Evolutionary conservation across 2,329 filamentous ascomycete species (phyloP), one percentile per base, ranked within the genome.

Genomic region (Penicillium hordei): DNA sequence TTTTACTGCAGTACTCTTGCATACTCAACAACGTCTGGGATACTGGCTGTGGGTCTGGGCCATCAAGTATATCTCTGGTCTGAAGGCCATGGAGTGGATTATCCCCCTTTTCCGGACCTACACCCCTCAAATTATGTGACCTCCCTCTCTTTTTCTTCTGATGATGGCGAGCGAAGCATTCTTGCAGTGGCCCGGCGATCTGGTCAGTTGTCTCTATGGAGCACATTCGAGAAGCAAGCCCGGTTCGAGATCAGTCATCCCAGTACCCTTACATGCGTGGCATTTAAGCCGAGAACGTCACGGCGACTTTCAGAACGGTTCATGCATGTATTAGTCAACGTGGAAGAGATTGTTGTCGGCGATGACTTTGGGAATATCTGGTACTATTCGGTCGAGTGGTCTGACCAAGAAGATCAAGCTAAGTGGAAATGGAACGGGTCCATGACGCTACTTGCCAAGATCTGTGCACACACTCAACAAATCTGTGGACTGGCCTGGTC

Each of bases 401-500:
- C 83, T 1, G 74, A 74, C 44, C 72, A 80, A 52, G 75, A 71
- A 49, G 75, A 82, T 40, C 86, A 82, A 76, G 86, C 90, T 67
- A 81, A 90, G 6, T 84, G 89, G 69, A 84, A 83, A 50, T 96
- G 91, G 90, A 82, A 86, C 31, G 92, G 93, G 15, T 83, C 86
- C 34, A 87, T 96, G 79, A 90, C 84, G 1, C 79, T 97, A 25
- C 78, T 96, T 51, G 88, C 89, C 23, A 87, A 87, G 63, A 88
- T 97, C 65, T 82, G 82, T 33, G 85, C 91, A 8, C 93, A 97
- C 71, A 85, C 82, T 1, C 92, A 97, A 74, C 93, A 97, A 70
- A 88, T 99, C 54, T 99, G 94, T 68, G 93, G 93, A 1, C 79
- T 99, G n/a, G 84, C 90, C 3, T 97, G 93, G 91, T 93, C 91